A percentile compares a stretch with the other conserved stretches of the same genome.
phyloP scores from a whole-genome alignment of 2,329 filamentous ascomycete species.

The Xylaria sp. region DNA sequence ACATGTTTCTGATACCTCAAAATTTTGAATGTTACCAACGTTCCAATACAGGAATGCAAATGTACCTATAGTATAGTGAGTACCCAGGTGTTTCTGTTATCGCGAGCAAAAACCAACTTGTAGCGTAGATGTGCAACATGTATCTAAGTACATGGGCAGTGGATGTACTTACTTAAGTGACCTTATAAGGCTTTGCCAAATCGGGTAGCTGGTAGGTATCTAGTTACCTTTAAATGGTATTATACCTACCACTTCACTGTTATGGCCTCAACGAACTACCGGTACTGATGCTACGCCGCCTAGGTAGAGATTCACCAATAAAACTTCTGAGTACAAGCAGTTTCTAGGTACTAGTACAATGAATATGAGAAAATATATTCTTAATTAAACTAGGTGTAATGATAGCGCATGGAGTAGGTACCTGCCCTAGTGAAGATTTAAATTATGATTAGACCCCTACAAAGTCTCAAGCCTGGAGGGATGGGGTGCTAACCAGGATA shows the following conservation, averaged over 20 bases:
- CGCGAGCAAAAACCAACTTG: neutral
- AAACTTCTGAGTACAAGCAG: neutral
- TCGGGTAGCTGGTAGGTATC: slow-evolving; percentile 13
- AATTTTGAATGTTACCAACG: slow-evolving; percentile 8
- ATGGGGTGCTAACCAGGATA: slow-evolving; percentile 6
- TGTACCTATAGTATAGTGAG: too few relatives aligned
- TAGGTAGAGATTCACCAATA: neutral
- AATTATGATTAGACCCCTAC: slow-evolving; percentile 26
- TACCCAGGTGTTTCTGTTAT: neutral
- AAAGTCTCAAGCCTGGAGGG: slow-evolving; percentile 14
- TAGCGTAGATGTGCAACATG: neutral
- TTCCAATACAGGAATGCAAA: neutral
- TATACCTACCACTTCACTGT: neutral
- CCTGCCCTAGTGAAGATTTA: slow-evolving; percentile 22
- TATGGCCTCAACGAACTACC: neutral
- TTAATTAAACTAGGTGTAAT: slow-evolving; percentile 17
- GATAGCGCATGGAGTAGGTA: neutral
- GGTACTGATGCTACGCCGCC: too few relatives aligned
- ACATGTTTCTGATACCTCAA: neutral
- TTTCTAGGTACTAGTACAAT: neutral
- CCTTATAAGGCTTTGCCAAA: slow-evolving; percentile 20
- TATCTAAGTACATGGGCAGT: neutral
- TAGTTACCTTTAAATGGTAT: too few relatives aligned
- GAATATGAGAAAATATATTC: neutral
- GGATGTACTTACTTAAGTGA: neutral